phyloP scores from a whole-genome alignment of 345 rosid species.

The Trapa incisa region DNA sequence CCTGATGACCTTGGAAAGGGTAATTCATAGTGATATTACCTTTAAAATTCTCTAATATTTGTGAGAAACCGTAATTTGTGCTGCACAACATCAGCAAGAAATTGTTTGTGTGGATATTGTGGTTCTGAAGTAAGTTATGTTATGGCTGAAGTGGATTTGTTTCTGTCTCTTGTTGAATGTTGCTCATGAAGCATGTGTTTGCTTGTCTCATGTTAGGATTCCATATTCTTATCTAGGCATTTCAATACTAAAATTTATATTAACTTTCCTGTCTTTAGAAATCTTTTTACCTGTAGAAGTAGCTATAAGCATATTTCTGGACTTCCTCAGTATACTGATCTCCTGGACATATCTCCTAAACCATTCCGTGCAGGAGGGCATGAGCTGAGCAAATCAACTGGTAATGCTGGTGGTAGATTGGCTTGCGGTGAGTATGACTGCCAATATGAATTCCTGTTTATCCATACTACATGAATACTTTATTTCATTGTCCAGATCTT shows the following conservation, averaged over 20 bases:
- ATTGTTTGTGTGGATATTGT: not conserved
- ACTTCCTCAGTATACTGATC: not conserved
- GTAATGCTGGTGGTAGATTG: conserved; percentile 89
- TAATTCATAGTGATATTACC: conserved; percentile 12
- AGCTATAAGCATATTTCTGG: not conserved
- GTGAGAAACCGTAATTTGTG: not conserved
- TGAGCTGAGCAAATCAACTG: conserved; percentile 78
- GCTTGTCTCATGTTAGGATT: too few relatives aligned
- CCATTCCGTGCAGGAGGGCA: conserved; percentile 49
- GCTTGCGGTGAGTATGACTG: conserved; percentile 60
- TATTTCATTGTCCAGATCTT: not conserved
- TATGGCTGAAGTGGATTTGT: too few relatives aligned
- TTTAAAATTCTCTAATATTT: not conserved
- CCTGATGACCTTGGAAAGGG: conserved; percentile 98
- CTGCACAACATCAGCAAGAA: not conserved
- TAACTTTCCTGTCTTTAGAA: too few relatives aligned
- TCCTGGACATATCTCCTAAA: not conserved
- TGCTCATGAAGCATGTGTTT: too few relatives aligned
- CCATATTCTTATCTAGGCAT: too few relatives aligned
- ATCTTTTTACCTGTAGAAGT: not conserved
- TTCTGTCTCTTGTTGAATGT: too few relatives aligned
- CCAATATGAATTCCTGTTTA: not conserved
- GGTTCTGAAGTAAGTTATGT: too few relatives aligned
- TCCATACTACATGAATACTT: not conserved
- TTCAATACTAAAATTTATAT: too few relatives aligned